These are phyloP conservation scores for Backusella australiensis DNA, from an alignment of 192 early-diverging fungal species.

Conservation along the genomic window DNA sequence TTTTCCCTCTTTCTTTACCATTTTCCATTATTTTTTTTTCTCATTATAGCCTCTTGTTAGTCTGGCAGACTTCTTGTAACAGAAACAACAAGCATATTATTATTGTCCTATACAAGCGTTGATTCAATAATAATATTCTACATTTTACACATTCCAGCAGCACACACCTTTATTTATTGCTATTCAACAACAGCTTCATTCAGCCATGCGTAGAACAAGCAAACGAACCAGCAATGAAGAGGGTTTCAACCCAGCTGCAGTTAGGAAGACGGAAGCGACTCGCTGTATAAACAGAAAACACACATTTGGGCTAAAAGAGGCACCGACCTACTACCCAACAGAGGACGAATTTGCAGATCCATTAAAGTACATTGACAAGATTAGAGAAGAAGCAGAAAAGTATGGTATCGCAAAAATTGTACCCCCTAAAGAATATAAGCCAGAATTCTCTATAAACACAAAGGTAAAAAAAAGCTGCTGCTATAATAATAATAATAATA, in stretches of 20 bases:
- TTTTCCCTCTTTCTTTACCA: neutral
- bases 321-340: constrained; percentile 81
- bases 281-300: neutral
- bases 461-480: constrained; percentile 40
- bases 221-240: constrained; percentile 5
- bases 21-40: neutral
- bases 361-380: constrained; percentile 79
- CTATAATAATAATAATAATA: neutral
- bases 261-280: neutral
- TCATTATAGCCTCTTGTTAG: too few relatives aligned
- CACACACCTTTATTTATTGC: neutral
- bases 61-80: neutral
- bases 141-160: neutral
- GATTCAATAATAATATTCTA: neutral
- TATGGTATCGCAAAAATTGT: constrained; percentile 91
- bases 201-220: constrained; percentile 5
- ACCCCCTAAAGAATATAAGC: constrained; percentile 84
- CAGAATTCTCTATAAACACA: constrained; percentile 82
- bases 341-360: constrained; percentile 81
- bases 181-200: neutral
- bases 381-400: constrained; percentile 70
- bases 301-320: constrained; percentile 67
- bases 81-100: neutral
- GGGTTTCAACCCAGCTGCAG: neutral
- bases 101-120: neutral